Base-by-base conservation (phyloP, 176 grass and related monocot species). In the Hsuehochloa calcarea region DNA sequence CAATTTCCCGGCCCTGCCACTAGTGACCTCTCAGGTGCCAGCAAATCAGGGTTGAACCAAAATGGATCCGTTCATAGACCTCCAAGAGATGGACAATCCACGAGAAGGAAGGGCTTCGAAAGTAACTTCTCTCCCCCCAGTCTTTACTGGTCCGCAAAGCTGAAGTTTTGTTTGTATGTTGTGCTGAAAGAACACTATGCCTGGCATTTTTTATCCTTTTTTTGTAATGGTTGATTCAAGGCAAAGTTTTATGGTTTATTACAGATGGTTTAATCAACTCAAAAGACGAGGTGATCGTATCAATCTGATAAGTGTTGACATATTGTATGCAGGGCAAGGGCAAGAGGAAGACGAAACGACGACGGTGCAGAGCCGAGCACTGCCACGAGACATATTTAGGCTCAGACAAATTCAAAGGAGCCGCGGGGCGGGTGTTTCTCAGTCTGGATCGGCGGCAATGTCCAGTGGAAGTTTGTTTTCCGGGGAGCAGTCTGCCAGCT, bases 401-500 rank as follows among this genome's bases (percentile, higher is more conserved):
- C 89, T 98, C 50, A 75, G 96, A 65, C 96, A 98, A 72, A 95
- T 98, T 45, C 96, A 93, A 45, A 93, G 86, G 85, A 89, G 73
- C 34, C 85, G 93, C 12, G 93, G 85, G 0, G 47, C 74, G 8
- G 87, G 86, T 9, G 65, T 85, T 72, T 86, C 91, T 3, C 96
- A 92, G 77, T 92, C 96, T 26, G 93, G 91, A n/a, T 95, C 96
- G 25, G 86, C 89, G 31, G 96, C 91, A 17, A 90, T 86, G 67
- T 90, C 96, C 41, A 93, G 91, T 74, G 96, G 96, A 60, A 98
- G 93, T 25, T 78, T 84, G 67, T 92, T 95, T 39, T 98, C 93
- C 1, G 93, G 96, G 29, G 93, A 95, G 17, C 93, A 92, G 70
- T 98, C 96, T 49, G 74, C 90, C 40, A 95, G 87, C 80, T 90